Evolutionary conservation across 805 yeast genomes (phyloP).

Genomic region (Wickerhamiella dianesei): DNA sequence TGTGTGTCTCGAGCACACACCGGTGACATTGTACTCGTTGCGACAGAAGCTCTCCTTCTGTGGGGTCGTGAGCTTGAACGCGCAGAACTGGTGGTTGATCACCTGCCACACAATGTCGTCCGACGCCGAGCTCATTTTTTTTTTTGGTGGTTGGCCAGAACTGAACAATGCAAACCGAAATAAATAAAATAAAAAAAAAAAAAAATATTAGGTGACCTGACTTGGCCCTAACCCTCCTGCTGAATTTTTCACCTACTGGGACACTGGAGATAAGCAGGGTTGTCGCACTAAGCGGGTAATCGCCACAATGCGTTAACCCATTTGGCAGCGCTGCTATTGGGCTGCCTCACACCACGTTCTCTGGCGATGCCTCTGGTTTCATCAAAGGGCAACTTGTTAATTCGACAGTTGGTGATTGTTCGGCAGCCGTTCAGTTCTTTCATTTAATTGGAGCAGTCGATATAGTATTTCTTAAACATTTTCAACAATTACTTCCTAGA

Average conservation of each 20-base stretch:
- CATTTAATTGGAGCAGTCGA: too few species aligned
- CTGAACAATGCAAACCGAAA: neutral
- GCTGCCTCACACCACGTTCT: too few species aligned
- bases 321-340: too few species aligned
- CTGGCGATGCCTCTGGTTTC: too few species aligned
- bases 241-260: neutral
- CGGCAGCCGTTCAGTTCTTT: too few species aligned
- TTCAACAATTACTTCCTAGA: too few species aligned
- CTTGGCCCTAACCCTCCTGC: neutral
- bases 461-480: too few species aligned
- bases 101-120: slow-evolving; percentile 95
- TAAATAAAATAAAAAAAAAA: too few species aligned
- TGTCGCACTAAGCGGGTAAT: neutral
- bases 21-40: slow-evolving; percentile 91
- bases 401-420: too few species aligned
- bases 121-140: slow-evolving; percentile 25
- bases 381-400: too few species aligned
- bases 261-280: neutral
- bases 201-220: neutral
- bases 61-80: slow-evolving; percentile 80
- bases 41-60: slow-evolving; percentile 87
- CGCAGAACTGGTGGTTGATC: slow-evolving; percentile 88
- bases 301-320: neutral
- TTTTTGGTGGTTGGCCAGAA: neutral
- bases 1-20: slow-evolving; percentile 82